Conservation (phyloP, 2,329 filamentous ascomycete genomes). For the Pseudonectria buxi region DNA sequence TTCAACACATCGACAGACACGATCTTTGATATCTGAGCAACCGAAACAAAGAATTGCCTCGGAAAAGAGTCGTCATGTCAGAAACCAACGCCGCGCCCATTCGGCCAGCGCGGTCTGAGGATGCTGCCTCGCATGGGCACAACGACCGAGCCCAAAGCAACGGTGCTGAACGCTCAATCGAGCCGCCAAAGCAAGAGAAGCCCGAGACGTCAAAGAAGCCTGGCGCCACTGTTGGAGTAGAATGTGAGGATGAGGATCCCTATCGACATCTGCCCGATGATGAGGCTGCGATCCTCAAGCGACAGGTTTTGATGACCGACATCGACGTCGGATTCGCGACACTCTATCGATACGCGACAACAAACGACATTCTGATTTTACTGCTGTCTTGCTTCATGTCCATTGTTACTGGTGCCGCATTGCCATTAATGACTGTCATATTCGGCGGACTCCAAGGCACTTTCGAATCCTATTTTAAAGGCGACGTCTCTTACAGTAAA, state of each 20-base stretch:
- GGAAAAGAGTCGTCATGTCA: too few relatives aligned
- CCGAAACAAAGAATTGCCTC: too few relatives aligned
- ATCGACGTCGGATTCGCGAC: slow-evolving; percentile 53
- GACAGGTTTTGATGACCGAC: slow-evolving; percentile 56
- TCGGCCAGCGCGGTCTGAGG: too few relatives aligned
- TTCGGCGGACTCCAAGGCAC: slow-evolving; percentile 65
- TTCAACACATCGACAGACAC: too few relatives aligned
- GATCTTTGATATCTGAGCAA: too few relatives aligned
- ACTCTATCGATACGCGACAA: slow-evolving; percentile 60
- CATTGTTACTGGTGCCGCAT: slow-evolving; percentile 59
- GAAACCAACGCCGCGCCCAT: too few relatives aligned
- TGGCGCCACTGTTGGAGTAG: too few relatives aligned
- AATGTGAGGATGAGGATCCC: background rate
- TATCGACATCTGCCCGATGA: slow-evolving; percentile 34
- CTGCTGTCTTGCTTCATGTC: slow-evolving; percentile 49
- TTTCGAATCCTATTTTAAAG: slow-evolving; percentile 55
- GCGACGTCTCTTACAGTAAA: slow-evolving; percentile 33
- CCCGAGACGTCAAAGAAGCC: too few relatives aligned
- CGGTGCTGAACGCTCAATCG: too few relatives aligned
- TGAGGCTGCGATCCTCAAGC: slow-evolving; percentile 56
- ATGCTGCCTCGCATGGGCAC: too few relatives aligned
- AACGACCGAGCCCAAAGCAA: too few relatives aligned
- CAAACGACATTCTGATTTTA: slow-evolving; percentile 53
- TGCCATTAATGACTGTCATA: slow-evolving; percentile 68
- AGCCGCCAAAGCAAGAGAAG: too few relatives aligned